Evolutionary conservation across 2,329 filamentous ascomycete genomes (phyloP), one percentile per base, ranked within the genome.

Genomic region (Gremmenia infestans): DNA sequence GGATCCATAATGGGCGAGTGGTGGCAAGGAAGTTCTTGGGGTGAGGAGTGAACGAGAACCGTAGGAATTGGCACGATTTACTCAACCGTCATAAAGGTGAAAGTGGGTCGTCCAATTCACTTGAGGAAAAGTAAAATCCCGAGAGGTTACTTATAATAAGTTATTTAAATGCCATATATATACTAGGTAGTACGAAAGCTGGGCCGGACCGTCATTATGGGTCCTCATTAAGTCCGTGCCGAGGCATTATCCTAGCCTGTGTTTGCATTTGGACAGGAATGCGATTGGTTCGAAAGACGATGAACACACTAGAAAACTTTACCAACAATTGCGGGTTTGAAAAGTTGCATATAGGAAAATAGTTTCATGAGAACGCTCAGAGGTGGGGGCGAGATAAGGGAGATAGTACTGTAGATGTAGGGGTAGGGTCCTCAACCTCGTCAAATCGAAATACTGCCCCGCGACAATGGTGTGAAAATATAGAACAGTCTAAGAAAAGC

Each of bases 1-100:
- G 56, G 46, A 32, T 66, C 64, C 63, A 65, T 66, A 6, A 37
- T 51, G 52, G 39, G 7, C 46, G 46, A 32, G 35, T 55, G 19
- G 17, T 39, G 35, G 53, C 25, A 23, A 40, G 23, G 48, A 14
- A 37, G 14, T 5, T n/a, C 19, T 39, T 19, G 14, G 5, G 22
- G n/a, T 37, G 35, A 6, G 28, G 15, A 37, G 9, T 8, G 28
- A 4, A 39, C 23, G n/a, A 37, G 11, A 11, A 57, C 28, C 28
- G 9, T 32, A 12, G 9, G 28, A 32, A 32, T 32, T 32, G 9
- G 28, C 28, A 32, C 11, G 28, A 9, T 32, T 32, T 32, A 32
- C 8, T 32, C 28, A 32, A 32, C 1, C 9, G 28, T 32, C 9
- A 32, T 12, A 32, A 32, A 32, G 9, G 9, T 32, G 9, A 32